Evolutionary conservation across 805 yeast genomes (phyloP).

Genomic region (Yamadazyma akitaensis): DNA sequence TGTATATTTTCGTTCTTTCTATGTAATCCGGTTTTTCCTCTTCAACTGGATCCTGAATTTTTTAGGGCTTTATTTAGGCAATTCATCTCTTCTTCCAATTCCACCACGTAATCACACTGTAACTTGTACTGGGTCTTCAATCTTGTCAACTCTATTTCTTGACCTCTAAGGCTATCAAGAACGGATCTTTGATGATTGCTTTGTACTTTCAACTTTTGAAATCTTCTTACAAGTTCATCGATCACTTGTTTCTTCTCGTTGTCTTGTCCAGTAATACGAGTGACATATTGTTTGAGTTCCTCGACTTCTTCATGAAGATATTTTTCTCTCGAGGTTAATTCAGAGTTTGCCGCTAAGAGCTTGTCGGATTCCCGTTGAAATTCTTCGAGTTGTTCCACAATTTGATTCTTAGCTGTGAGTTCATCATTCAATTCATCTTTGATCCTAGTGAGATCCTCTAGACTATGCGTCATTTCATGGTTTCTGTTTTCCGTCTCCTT

Average conservation of each 20-base stretch:
- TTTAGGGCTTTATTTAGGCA: slow-evolving; percentile 1
- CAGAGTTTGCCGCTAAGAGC: slow-evolving; percentile 1
- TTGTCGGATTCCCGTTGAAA: slow-evolving; percentile 4
- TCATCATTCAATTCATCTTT: background rate
- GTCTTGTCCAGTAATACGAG: background rate
- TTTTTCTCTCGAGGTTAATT: slow-evolving; percentile 3
- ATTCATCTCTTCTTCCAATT: slow-evolving; percentile 4
- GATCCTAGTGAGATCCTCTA: background rate
- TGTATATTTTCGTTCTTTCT: background rate
- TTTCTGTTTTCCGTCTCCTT: background rate
- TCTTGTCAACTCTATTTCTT: slow-evolving; percentile 6
- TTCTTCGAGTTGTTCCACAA: slow-evolving; percentile 2
- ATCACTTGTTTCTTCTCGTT: background rate
- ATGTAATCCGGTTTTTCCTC: slow-evolving; percentile 5
- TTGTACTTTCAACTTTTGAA: slow-evolving; percentile 2
- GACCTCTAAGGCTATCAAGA: slow-evolving; percentile 1
- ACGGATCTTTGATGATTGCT: background rate
- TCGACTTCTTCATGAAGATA: slow-evolving; percentile 13
- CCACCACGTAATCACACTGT: slow-evolving; percentile 6
- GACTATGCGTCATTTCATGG: background rate
- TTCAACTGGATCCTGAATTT: background rate
- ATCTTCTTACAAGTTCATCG: slow-evolving; percentile 1
- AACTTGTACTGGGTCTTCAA: slow-evolving; percentile 4
- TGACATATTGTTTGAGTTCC: slow-evolving; percentile 2
- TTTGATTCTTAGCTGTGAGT: background rate